Evolutionary conservation across 192 early-diverging fungal genomes (phyloP).

Genomic region (Backusella sp.): DNA sequence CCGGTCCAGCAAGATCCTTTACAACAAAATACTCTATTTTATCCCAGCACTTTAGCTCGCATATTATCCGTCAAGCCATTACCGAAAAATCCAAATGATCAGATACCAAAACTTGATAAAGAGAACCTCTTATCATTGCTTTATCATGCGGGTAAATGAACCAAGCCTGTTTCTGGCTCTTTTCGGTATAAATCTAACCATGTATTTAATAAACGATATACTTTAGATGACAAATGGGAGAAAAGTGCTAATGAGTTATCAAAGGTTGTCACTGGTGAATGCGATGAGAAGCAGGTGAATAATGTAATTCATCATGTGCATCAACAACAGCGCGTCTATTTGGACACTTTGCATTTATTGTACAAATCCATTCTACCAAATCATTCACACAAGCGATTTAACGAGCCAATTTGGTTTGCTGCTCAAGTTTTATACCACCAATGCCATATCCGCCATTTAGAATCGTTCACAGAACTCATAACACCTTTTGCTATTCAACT

Average conservation of each 20-base stretch:
- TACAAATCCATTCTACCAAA: conserved; percentile 1
- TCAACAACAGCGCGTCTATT: conserved; percentile 5
- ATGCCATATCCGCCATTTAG: conserved; percentile 10
- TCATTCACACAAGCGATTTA: neutral
- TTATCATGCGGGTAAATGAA: conserved; percentile 13
- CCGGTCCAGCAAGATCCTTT: neutral
- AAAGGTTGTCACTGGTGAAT: neutral
- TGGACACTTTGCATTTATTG: conserved; percentile 16
- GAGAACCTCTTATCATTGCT: conserved; percentile 7
- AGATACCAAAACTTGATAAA: conserved; percentile 1
- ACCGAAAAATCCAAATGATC: neutral
- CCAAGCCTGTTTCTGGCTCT: neutral
- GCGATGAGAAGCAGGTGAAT: neutral
- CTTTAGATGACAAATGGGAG: conserved; percentile 11
- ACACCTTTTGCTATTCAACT: neutral
- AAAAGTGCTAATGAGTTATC: neutral
- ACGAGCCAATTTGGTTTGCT: conserved; percentile 17
- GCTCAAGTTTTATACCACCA: conserved; percentile 1
- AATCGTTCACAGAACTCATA: neutral
- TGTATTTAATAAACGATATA: neutral
- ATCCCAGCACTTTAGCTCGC: neutral
- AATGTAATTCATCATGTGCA: conserved; percentile 11
- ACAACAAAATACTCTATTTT: neutral
- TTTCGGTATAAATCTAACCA: neutral
- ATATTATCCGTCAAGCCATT: conserved; percentile 4